Evolutionary conservation across 768 basidiomycete genomes (phyloP), one percentile per base, ranked within the genome.

Genomic region (Boletus insuetus): DNA sequence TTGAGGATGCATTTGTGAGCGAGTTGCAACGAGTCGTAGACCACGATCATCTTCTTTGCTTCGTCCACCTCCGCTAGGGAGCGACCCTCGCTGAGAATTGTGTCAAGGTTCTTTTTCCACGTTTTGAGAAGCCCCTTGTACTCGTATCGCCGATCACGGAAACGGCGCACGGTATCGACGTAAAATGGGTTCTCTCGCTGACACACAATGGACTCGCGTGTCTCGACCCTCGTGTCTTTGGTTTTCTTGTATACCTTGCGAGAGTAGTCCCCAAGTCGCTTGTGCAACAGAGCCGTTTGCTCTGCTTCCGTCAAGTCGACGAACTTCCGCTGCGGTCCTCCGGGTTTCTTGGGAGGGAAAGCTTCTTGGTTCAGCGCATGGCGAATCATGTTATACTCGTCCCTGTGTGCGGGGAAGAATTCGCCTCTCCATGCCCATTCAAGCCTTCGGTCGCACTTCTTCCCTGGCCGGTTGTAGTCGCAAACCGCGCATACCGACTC

Each of bases 1-100:
- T 99, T 99, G 61, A 99, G 83, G 68, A 99, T 99, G 68, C 95
- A 98, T 76, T 99, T 99, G 82, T 99, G 97, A 4, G 97, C 97
- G 26, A 99, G 86, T 71, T 99, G 97, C 34, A 99, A 82, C 5
- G 97, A 98, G 70, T 98, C 97, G 74, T 98, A 99, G 11, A 99
- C 73, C 22, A 99, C 96, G 63, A 98, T 91, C 91, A 99, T 94
- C 79, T 96, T 97, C 79, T 90, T 98, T 38, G 97, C 96, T 72
- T 99, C 97, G 58, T 95, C 91, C 38, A 97, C 81, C 65, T 98
- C 94, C 8, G 88, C 82, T 26, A 98, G 78, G 4, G 87, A 82
- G 6, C 84, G 81, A 8, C 85, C 85, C 63, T 86, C 86, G n/a
- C 77, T 73, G 13, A 81, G 56, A 31, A 86, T 80, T 3, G 77